These are phyloP conservation scores for Trichoderma guizhouense DNA, from an alignment of 2,329 filamentous ascomycete species.

Conservation along the genomic window DNA sequence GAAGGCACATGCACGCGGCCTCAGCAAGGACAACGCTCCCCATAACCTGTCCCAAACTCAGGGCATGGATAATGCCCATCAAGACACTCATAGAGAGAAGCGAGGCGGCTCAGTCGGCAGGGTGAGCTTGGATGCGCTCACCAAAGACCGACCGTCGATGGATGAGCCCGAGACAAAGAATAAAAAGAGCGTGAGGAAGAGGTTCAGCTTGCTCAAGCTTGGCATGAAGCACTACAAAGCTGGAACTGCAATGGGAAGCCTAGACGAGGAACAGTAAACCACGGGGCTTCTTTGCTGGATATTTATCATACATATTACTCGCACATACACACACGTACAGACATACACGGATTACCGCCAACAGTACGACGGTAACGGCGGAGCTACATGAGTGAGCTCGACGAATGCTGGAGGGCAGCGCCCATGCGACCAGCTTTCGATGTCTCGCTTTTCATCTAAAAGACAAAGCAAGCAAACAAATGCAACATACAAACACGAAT, in stretches of 20 bases:
- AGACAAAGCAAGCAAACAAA: not conserved
- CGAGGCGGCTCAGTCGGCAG: slow-evolving; percentile 27
- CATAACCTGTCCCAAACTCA: slow-evolving; percentile 46
- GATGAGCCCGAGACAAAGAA: slow-evolving; percentile 38
- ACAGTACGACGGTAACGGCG: not conserved
- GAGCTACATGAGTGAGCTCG: not conserved
- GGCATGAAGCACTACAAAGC: slow-evolving; percentile 65
- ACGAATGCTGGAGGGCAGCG: not conserved
- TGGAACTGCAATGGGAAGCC: slow-evolving; percentile 49
- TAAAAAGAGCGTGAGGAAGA: slow-evolving; percentile 68
- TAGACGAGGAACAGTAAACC: slow-evolving; percentile 51
- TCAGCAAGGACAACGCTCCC: slow-evolving; percentile 29
- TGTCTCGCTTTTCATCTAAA: not conserved
- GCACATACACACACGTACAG: not conserved
- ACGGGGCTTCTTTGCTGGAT: not conserved
- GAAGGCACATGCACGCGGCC: slow-evolving; percentile 31
- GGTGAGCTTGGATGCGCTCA: slow-evolving; percentile 30
- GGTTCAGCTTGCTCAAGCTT: slow-evolving; percentile 74
- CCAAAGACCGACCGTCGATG: slow-evolving; percentile 24
- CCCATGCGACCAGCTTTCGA: not conserved
- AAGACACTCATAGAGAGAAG: slow-evolving; percentile 22
- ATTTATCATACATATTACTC: not conserved
- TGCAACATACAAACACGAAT: not conserved
- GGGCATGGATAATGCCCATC: slow-evolving; percentile 29
- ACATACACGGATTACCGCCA: not conserved